These are phyloP conservation scores for Yarrowia bubula DNA, from an alignment of 805 yeast species.

Conservation along the genomic window DNA sequence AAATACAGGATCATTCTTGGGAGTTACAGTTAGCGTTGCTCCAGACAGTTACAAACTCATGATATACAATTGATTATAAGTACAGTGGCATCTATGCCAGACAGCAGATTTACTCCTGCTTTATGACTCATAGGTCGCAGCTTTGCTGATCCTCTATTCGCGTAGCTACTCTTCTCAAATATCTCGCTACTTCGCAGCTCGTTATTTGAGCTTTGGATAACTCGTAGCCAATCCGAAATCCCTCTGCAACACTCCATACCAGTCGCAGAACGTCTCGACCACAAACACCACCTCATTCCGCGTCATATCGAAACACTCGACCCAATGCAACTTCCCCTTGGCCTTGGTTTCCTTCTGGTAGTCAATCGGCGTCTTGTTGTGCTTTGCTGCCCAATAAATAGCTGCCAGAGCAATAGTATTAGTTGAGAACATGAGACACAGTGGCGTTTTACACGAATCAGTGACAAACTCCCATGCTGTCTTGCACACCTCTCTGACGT, in stretches of 20 bases:
- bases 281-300: slow-evolving; percentile 20
- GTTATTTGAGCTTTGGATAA: slow-evolving; percentile 9
- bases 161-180: no score
- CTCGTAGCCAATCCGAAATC: not conserved
- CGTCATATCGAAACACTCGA: slow-evolving; percentile 23
- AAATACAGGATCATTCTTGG: no score
- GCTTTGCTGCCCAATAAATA: slow-evolving; percentile 39
- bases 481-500: slow-evolving; percentile 33
- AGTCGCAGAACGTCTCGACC: slow-evolving; percentile 17
- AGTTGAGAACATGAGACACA: slow-evolving; percentile 39
- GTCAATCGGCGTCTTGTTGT: slow-evolving; percentile 16
- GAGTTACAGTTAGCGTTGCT: no score
- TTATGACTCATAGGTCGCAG: no score
- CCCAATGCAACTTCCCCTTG: slow-evolving; percentile 21
- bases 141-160: no score
- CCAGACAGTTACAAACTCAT: no score
- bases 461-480: slow-evolving; percentile 42
- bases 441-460: slow-evolving; percentile 42
- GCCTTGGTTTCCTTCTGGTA: slow-evolving; percentile 20
- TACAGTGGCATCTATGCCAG: no score
- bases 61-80: no score
- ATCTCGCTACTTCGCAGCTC: not conserved
- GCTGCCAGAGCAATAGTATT: slow-evolving; percentile 43
- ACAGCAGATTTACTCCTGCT: no score
- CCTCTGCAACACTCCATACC: slow-evolving; percentile 9